Base-by-base conservation (phyloP, 768 basidiomycete species). In the Dentipellis sp. region DNA sequence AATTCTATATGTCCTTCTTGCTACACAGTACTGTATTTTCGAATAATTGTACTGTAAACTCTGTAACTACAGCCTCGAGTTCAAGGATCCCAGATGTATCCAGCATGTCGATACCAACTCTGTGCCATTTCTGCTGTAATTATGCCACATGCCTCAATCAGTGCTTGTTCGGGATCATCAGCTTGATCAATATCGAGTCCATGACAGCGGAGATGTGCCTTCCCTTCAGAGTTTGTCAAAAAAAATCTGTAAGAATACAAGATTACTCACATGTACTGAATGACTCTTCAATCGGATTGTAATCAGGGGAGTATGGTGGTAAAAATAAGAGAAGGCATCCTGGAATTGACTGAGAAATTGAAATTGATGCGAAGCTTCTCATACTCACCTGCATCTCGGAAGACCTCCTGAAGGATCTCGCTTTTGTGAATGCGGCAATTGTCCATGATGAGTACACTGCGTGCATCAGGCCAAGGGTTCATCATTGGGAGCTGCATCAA, bases 291-390 rank as follows among this genome's bases (percentile, higher is more conserved):
- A 73, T 73, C 2, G 68, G 71, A 50, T 65, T 71, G 52, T 63
- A 65, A 59, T 74, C 71, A 7, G 72, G 71, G 2, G 66, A 72
- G 56, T 73, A 74, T 2, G 68, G 63, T 4, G 71, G 70, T 12
- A 74, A 62, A 57, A 65, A 73, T 21, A 68, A 48, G 9, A 69
- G 59, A 3, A 58, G 46, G 35, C 60, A 61, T 8, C 66, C 64
- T 48, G 48, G 54, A 62, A n/a, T 19, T 23, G 16, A 5, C 11
- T 34, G 10, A 10, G 14, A n/a, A 10, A 47, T 21, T 10, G 10
- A 47, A 12, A 47, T 10, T 10, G 10, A 16, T 47, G 17, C 10
- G 10, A 3, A 47, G 19, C 8, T 40, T 17, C 17, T 14, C 14
- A 48, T 21, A 48, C 21, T 17, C 12, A 48, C 47, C 47, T 10